phyloP scores from a whole-genome alignment of 2,329 filamentous ascomycete genomes.

The Thielaviopsis ethacetica region DNA sequence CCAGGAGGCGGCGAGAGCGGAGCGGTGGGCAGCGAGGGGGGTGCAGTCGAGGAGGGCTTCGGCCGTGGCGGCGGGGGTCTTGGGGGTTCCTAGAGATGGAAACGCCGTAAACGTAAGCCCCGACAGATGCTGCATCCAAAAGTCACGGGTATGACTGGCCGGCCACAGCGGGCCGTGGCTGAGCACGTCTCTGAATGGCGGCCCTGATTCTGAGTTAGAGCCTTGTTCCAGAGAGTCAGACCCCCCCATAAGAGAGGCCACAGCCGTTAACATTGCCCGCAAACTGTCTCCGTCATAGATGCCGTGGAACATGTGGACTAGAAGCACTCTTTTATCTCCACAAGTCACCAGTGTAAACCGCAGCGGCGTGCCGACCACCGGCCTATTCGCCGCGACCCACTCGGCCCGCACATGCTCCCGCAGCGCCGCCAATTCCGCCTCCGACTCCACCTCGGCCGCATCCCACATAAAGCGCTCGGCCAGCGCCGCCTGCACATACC shows the following conservation, averaged over 20 bases:
- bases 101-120: slow-evolving; percentile 16
- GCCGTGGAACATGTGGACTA: slow-evolving; percentile 65
- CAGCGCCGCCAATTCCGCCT: background rate
- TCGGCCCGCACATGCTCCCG: slow-evolving; percentile 16
- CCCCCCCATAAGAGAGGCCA: too few relatives aligned
- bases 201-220: background rate
- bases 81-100: slow-evolving; percentile 11
- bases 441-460: slow-evolving; percentile 13
- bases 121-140: slow-evolving; percentile 50
- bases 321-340: slow-evolving; percentile 24
- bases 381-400: slow-evolving; percentile 39
- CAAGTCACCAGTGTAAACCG: slow-evolving; percentile 28
- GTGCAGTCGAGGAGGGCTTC: slow-evolving; percentile 21
- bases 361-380: slow-evolving; percentile 33
- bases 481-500: slow-evolving; percentile 57
- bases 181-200: slow-evolving; percentile 47
- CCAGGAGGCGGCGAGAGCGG: slow-evolving; percentile 52
- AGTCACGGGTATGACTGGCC: slow-evolving; percentile 28
- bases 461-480: slow-evolving; percentile 29
- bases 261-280: slow-evolving; percentile 39
- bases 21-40: slow-evolving; percentile 35
- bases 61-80: slow-evolving; percentile 10
- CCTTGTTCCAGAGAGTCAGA: too few relatives aligned
- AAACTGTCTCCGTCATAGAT: slow-evolving; percentile 78
- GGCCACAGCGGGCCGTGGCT: slow-evolving; percentile 49